These are phyloP conservation scores for Sporothrix variecibatus DNA, from an alignment of 2,329 filamentous ascomycete species.

Conservation along the genomic window DNA sequence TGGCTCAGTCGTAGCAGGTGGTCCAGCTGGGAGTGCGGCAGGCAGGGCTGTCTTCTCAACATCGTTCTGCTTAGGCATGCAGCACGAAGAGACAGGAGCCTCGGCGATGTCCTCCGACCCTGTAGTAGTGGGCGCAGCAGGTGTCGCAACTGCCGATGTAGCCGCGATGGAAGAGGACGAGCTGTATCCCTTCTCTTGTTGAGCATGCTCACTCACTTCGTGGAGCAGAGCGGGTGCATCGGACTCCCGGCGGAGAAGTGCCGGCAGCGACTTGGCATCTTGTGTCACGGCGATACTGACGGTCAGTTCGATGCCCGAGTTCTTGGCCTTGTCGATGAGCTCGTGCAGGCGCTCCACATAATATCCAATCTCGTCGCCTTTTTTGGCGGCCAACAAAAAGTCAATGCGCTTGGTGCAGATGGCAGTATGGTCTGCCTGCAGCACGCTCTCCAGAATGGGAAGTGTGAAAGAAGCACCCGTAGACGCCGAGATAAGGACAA, in stretches of 20 bases:
- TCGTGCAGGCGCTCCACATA: conserved; percentile 54
- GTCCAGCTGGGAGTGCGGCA: background rate
- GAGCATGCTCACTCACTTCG: background rate
- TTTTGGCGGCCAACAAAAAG: conserved; percentile 54
- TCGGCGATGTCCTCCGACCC: background rate
- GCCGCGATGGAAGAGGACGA: background rate
- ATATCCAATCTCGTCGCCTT: conserved; percentile 56
- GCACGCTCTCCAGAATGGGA: conserved; percentile 59
- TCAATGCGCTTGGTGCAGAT: conserved; percentile 57
- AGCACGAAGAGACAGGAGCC: background rate
- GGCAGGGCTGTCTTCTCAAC: conserved; percentile 33
- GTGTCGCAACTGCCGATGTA: background rate
- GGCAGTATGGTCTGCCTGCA: conserved; percentile 41
- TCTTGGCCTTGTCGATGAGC: conserved; percentile 46
- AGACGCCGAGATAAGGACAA: conserved; percentile 62
- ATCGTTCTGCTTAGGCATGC: conserved; percentile 30
- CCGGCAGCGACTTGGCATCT: conserved; percentile 18
- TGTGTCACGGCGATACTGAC: conserved; percentile 59
- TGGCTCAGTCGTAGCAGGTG: background rate
- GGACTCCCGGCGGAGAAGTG: background rate
- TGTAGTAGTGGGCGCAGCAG: background rate
- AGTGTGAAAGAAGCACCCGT: conserved; percentile 65
- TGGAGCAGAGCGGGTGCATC: background rate
- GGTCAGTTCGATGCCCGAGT: conserved; percentile 50
- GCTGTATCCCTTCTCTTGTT: background rate